Base-by-base conservation (phyloP, 495 filamentous ascomycete species). In the Penicillium tannophilum region DNA sequence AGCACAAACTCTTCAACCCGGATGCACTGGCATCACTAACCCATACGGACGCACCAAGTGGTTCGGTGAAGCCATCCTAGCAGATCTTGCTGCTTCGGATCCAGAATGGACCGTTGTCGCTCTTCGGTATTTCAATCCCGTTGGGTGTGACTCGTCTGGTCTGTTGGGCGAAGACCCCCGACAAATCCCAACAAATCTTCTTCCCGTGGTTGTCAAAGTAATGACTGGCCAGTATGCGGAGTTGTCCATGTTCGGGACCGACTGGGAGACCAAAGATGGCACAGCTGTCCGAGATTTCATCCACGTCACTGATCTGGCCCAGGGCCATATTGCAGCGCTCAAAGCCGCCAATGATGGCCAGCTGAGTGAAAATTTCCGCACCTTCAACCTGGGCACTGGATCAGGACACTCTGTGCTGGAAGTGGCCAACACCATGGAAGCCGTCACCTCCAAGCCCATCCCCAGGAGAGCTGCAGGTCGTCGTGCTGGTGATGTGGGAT, bases 401-500 rank as follows among this genome's bases (percentile, higher is more conserved):
- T 72, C 62, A 6, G 82, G 82, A 3, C 72, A 80, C 43, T 82
- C 81, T 0, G 82, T 84, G 1, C 63, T 77, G 61, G 80, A 83
- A 24, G 79, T 83, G 7, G 75, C 83, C 14, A 71, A 62, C 46
- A 73, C 80, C 26, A 79, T 79, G 76, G 74, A 79, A 42, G 61
- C 56, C 9, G 75, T 77, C 14, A 72, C 69, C n/a, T 66, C 65
- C n/a, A 75, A 69, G 59, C 54, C 58, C 17, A 77, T 79, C 55
- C 68, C 75, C 43, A 84, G 82, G 66, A 80, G 82, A 43, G 88
- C 89, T 20, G 90, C 94, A 14, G 89, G 85, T 30, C 84, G 84
- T 31, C 84, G 90, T 50, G 77, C 93, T 11, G 86, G 89, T 14
- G 94, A 95, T 69, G 82, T 96, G 77, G 65, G 92, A 83, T 55